Conservation (phyloP, 2,329 filamentous ascomycete genomes). For the Rhinocladiella similis region DNA sequence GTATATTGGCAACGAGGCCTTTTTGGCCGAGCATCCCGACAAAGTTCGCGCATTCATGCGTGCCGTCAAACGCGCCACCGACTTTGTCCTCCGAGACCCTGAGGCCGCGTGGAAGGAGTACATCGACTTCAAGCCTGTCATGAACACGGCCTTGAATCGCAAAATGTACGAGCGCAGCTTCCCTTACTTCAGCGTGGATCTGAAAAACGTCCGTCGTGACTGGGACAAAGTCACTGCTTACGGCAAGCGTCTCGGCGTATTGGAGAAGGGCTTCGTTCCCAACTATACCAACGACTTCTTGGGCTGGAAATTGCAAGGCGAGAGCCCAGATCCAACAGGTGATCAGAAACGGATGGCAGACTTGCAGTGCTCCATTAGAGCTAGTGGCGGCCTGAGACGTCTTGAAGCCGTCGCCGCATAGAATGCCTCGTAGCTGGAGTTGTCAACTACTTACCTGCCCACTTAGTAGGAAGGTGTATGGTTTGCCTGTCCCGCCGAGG, state of each 20-base stretch:
- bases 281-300: slow-evolving; percentile 77
- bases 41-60: slow-evolving; percentile 68
- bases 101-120: slow-evolving; percentile 67
- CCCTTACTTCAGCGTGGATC: slow-evolving; percentile 71
- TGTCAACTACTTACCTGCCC: too few relatives aligned
- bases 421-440: neutral
- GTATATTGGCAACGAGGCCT: slow-evolving; percentile 75
- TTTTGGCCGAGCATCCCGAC: slow-evolving; percentile 65
- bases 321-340: slow-evolving; percentile 66
- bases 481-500: too few relatives aligned
- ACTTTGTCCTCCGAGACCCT: slow-evolving; percentile 67
- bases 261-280: slow-evolving; percentile 62
- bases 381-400: slow-evolving; percentile 57
- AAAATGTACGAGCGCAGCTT: slow-evolving; percentile 80
- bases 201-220: slow-evolving; percentile 73
- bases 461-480: too few relatives aligned
- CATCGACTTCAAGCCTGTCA: slow-evolving; percentile 69
- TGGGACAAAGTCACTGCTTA: slow-evolving; percentile 78
- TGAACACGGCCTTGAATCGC: slow-evolving; percentile 67
- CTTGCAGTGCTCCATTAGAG: slow-evolving; percentile 67
- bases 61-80: slow-evolving; percentile 73
- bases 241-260: slow-evolving; percentile 69
- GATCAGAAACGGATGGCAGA: slow-evolving; percentile 74
- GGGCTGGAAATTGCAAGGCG: slow-evolving; percentile 63
- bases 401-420: neutral